Conservation (phyloP, 2,329 filamentous ascomycete genomes). For the Diaporthe longicolla region DNA sequence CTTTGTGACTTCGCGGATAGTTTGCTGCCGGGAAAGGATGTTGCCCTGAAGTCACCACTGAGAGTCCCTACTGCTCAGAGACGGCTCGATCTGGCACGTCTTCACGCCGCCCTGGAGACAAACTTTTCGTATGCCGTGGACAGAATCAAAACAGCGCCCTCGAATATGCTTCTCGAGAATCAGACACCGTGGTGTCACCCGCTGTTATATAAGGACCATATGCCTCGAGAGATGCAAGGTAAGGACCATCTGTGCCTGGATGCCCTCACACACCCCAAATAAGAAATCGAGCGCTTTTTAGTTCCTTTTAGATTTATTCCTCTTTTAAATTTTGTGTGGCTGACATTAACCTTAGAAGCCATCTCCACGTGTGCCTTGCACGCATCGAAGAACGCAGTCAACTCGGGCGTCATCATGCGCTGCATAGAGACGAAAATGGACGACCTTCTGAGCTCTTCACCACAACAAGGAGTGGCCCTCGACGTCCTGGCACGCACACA, state of each 20-base stretch:
- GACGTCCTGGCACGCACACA: constrained; percentile 57
- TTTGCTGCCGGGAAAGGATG: not conserved
- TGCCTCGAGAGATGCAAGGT: constrained; percentile 68
- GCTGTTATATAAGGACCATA: constrained; percentile 63
- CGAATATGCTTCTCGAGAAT: constrained; percentile 63
- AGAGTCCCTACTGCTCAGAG: not conserved
- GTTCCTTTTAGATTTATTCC: not conserved
- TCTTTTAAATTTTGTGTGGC: not conserved
- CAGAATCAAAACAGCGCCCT: constrained; percentile 64
- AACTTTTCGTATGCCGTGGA: constrained; percentile 54
- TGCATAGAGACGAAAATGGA: constrained; percentile 61
- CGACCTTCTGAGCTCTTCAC: constrained; percentile 57
- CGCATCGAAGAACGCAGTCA: constrained; percentile 62
- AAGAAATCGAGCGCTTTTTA: not conserved
- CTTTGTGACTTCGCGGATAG: not conserved
- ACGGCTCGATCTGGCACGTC: constrained; percentile 26
- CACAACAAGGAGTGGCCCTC: constrained; percentile 50
- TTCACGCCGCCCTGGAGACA: constrained; percentile 26
- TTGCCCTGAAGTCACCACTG: not conserved
- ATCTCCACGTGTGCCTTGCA: constrained; percentile 68
- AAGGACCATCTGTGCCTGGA: constrained; percentile 6
- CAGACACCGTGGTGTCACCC: constrained; percentile 68
- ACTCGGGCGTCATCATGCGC: constrained; percentile 62
- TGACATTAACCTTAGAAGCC: constrained; percentile 57
- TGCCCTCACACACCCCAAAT: too few relatives aligned